phyloP scores from a whole-genome alignment of 148 eudicot genomes.

The Bassia scoparia region DNA sequence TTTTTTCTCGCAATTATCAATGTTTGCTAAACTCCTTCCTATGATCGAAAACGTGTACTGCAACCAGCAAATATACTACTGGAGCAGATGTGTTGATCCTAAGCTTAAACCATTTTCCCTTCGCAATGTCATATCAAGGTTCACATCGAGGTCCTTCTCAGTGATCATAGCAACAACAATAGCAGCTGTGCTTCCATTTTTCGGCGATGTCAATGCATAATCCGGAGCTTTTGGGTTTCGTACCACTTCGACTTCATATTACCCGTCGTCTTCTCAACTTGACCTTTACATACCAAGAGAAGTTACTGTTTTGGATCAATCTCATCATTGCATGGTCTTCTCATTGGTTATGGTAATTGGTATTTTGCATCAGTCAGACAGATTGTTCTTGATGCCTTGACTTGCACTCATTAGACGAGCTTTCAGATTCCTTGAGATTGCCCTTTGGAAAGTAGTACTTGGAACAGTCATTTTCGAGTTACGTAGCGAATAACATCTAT shows the following conservation, averaged over 20 bases:
- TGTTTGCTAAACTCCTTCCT: not conserved
- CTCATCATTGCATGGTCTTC: conserved; percentile 40
- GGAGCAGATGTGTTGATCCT: conserved; percentile 47
- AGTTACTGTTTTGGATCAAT: conserved; percentile 52
- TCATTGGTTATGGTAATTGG: conserved; percentile 43
- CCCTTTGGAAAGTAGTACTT: not conserved
- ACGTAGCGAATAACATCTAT: not conserved
- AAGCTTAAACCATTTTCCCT: conserved; percentile 37
- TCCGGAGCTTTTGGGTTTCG: conserved; percentile 68
- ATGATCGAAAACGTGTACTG: conserved; percentile 45
- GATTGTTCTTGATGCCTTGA: conserved; percentile 60
- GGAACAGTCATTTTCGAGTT: conserved; percentile 1
- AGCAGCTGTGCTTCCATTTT: conserved; percentile 81
- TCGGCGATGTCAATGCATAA: conserved; percentile 72
- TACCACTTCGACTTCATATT: conserved; percentile 74
- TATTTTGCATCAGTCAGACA: conserved; percentile 66
- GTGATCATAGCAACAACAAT: conserved; percentile 46
- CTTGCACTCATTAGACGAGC: conserved; percentile 48
- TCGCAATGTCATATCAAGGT: conserved; percentile 53
- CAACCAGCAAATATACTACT: conserved; percentile 67
- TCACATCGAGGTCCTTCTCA: conserved; percentile 49
- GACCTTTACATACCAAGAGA: conserved; percentile 54
- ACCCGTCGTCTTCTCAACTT: conserved; percentile 66
- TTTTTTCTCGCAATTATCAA: not conserved
- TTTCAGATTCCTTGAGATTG: conserved; percentile 20